Evolutionary conservation across 2,329 filamentous ascomycete species (phyloP).

Genomic region (Lasiodiplodia citricola): DNA sequence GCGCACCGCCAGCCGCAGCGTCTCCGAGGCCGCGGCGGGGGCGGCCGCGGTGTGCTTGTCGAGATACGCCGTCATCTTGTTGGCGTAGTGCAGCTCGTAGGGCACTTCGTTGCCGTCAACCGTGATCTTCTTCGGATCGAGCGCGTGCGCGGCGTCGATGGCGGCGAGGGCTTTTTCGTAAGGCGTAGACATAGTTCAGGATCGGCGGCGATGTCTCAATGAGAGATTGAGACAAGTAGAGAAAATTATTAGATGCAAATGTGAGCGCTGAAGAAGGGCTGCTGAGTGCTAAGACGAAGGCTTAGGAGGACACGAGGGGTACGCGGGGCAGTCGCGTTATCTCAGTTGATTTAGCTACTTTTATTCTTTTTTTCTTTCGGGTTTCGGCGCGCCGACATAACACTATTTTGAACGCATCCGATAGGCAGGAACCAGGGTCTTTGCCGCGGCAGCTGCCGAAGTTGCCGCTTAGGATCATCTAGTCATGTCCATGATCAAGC

Average conservation of each 20-base stretch:
- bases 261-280: background rate
- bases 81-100: constrained; percentile 83
- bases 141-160: constrained; percentile 75
- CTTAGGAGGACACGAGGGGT: background rate
- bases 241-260: background rate
- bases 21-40: constrained; percentile 63
- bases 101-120: constrained; percentile 55
- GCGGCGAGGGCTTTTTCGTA: constrained; percentile 61
- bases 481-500: background rate
- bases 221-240: background rate
- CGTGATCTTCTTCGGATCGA: constrained; percentile 66
- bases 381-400: constrained; percentile 11
- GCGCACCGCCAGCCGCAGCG: constrained; percentile 75
- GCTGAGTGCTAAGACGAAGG: background rate
- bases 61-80: constrained; percentile 79
- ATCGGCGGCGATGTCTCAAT: background rate
- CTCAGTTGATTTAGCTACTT: background rate
- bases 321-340: constrained; percentile 3
- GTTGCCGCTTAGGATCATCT: background rate
- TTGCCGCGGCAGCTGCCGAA: constrained; percentile 7
- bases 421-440: constrained; percentile 4
- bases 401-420: constrained; percentile 10
- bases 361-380: background rate
- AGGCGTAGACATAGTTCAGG: constrained; percentile 28
- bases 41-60: constrained; percentile 61